Evolutionary conservation across 129 eudicot genomes (phyloP).

Genomic region (Heracleum sosnowskyi): DNA sequence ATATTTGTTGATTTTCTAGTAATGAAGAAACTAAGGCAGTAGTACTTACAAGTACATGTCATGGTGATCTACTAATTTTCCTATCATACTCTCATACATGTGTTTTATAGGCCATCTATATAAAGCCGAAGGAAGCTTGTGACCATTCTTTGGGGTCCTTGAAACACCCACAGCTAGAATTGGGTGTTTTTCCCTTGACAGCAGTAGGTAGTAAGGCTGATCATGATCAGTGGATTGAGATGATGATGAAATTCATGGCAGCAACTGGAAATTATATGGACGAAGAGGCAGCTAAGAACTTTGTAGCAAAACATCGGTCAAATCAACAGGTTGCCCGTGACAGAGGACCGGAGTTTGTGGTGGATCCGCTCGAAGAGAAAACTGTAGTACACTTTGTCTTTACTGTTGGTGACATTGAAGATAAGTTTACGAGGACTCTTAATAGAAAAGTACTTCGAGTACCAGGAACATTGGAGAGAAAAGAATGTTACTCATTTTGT

Average conservation of each 20-base stretch:
- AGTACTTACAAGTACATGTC: background rate
- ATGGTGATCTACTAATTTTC: background rate
- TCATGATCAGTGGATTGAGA: background rate
- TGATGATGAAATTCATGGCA: background rate
- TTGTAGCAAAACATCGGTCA: background rate
- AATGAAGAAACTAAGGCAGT: background rate
- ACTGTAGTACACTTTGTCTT: constrained; percentile 45
- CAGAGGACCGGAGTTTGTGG: constrained; percentile 16
- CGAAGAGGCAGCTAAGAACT: background rate
- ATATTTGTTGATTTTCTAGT: background rate
- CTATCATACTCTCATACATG: background rate
- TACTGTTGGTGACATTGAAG: constrained; percentile 40
- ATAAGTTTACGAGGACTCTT: constrained; percentile 21
- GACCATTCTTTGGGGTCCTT: background rate
- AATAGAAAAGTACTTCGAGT: constrained; percentile 57
- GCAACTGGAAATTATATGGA: background rate
- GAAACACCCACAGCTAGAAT: background rate
- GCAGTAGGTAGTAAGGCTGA: background rate
- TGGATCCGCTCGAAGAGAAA: background rate
- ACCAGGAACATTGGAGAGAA: constrained; percentile 64
- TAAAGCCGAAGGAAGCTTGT: background rate
- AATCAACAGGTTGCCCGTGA: constrained; percentile 13
- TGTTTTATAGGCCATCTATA: background rate
- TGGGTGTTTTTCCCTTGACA: background rate
- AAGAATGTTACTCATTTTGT: constrained; percentile 50